Evolutionary conservation across 108 stramenopile species (phyloP).

Genomic region (Epithemia pelagica): DNA sequence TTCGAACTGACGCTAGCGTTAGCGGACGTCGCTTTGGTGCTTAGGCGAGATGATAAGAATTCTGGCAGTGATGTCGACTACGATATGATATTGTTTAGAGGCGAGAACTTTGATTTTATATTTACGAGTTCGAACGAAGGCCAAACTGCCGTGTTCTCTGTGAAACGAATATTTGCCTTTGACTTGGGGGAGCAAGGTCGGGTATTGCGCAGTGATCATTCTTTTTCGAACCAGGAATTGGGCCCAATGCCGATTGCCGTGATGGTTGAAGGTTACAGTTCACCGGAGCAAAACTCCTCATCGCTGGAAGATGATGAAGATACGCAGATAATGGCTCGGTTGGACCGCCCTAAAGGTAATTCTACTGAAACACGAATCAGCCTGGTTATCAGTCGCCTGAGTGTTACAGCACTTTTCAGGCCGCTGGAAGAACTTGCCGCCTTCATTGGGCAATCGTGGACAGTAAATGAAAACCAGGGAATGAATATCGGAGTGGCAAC

Average conservation of each 20-base stretch:
- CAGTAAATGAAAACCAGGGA: background rate
- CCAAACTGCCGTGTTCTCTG: constrained; percentile 19
- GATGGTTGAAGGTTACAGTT: constrained; percentile 45
- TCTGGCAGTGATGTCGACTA: background rate
- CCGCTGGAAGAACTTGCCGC: constrained; percentile 38
- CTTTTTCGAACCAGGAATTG: background rate
- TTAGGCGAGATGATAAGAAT: background rate
- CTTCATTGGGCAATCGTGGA: constrained; percentile 21
- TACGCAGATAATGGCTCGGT: constrained; percentile 9
- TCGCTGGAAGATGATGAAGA: constrained; percentile 9
- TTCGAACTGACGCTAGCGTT: background rate
- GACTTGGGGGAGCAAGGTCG: constrained; percentile 34
- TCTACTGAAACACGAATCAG: constrained; percentile 14
- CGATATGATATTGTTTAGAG: background rate
- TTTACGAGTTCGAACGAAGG: background rate
- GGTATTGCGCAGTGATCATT: background rate
- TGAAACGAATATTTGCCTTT: constrained; percentile 40
- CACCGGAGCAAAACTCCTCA: constrained; percentile 15
- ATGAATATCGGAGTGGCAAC: background rate
- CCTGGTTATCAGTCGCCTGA: constrained; percentile 44
- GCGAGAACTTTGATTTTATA: background rate
- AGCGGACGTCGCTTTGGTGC: background rate
- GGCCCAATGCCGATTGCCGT: background rate
- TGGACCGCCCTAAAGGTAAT: background rate
- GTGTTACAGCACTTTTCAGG: constrained; percentile 37